Conservation (phyloP, 305 asterid genomes). For the Fraxinus greggii region DNA sequence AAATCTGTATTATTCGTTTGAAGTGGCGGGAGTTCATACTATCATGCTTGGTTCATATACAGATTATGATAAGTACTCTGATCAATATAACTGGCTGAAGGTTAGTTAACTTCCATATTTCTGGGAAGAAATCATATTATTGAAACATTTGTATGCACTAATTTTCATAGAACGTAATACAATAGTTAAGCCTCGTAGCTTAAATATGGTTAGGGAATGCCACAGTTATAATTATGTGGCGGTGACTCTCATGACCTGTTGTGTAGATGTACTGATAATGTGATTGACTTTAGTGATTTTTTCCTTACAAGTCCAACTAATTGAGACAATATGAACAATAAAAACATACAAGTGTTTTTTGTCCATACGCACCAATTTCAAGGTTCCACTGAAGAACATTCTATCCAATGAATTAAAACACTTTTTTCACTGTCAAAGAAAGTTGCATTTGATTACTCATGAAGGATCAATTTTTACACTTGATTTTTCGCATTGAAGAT, state of each 20-base stretch:
- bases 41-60: constrained; percentile 88
- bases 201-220: neutral
- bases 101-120: constrained; percentile 35
- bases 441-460: neutral
- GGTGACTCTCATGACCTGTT: neutral
- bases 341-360: neutral
- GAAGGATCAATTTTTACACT: neutral
- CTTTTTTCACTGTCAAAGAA: neutral
- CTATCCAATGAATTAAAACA: neutral
- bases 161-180: neutral
- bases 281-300: neutral
- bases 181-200: neutral
- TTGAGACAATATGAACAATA: neutral
- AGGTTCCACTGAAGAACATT: neutral
- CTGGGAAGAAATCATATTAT: neutral
- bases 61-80: constrained; percentile 56
- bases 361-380: neutral
- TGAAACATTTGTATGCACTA: neutral
- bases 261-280: neutral
- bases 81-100: constrained; percentile 81
- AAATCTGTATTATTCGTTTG: constrained; percentile 81
- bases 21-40: constrained; percentile 77
- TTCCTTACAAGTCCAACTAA: neutral
- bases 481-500: neutral
- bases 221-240: neutral